Evolutionary conservation across 768 basidiomycete species (phyloP).

Genomic region (Chlorophyllum brunneum): DNA sequence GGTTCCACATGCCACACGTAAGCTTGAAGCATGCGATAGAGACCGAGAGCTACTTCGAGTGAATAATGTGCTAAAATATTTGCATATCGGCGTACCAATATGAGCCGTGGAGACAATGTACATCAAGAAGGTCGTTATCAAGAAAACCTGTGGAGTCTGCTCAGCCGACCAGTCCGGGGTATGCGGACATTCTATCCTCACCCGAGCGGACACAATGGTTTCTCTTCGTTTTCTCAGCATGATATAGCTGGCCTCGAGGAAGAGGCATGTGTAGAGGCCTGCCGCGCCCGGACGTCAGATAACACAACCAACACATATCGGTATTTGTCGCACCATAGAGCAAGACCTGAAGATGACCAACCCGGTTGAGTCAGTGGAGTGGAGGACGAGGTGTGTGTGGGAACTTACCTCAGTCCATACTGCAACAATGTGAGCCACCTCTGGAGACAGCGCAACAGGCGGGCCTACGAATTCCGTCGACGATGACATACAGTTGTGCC

Average conservation of each 20-base stretch:
- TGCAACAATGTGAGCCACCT: slow-evolving; percentile 14
- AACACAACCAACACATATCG: background rate
- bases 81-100: slow-evolving; percentile 16
- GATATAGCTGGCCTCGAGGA: slow-evolving; percentile 17
- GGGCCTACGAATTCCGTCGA: background rate
- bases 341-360: background rate
- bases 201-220: slow-evolving; percentile 13
- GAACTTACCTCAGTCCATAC: slow-evolving; percentile 17
- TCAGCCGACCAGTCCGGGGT: background rate
- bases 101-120: slow-evolving; percentile 22
- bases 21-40: slow-evolving; percentile 22
- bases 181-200: background rate
- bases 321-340: slow-evolving; percentile 3
- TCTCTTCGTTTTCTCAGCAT: slow-evolving; percentile 15
- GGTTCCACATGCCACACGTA: slow-evolving; percentile 19
- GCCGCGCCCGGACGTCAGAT: background rate
- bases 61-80: no score
- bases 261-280: slow-evolving; percentile 20
- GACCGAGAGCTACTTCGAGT: slow-evolving; percentile 11
- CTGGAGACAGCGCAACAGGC: slow-evolving; percentile 3
- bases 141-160: slow-evolving; percentile 18
- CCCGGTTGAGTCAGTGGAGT: background rate
- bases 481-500: slow-evolving; percentile 3
- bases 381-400: background rate
- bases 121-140: slow-evolving; percentile 21